Evolutionary conservation across 768 basidiomycete species (phyloP), one percentile per base, ranked within the genome.

Genomic region (Piloderma croceum): DNA sequence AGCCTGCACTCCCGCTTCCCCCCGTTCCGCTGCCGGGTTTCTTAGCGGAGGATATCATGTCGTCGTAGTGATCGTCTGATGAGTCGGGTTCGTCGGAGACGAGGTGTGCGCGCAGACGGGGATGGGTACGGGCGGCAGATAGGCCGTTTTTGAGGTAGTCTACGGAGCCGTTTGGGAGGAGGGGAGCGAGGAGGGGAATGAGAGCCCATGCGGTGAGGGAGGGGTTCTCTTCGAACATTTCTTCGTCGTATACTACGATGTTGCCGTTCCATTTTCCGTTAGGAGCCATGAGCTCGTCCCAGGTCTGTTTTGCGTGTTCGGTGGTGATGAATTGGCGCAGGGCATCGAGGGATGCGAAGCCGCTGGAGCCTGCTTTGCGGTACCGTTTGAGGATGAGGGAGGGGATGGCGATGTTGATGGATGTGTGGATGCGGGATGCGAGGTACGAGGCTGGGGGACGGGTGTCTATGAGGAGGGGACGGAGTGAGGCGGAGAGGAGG

Each of bases 371-470:
- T 2, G 82, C 77, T 56, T 85, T 87, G 45, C 79, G 71, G 47
- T 75, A 83, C 15, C 91, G 81, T 60, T 90, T 91, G 50, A 92
- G 77, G 53, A 96, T 90, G 53, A 96, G 77, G 19, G 88, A 85
- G 0, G 92, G 91, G 31, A 96, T 86, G 23, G 83, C 83, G 35
- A 96, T 72, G 61, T 92, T 92, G 44, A 90, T 74, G 58, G 82
- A 85, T 48, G 79, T 66, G 27, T 67, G 57, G 38, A 96, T 61
- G 58, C 81, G 87, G 41, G 70, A 73, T 3, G 77, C 64, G 24
- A 81, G 67, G 63, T 80, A 89, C 7, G 77, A 67, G 1, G 75
- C 68, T 15, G 80, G 69, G 3, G 85, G 79, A 4, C 91, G 79
- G 27, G 87, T 89, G 61, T 96, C 91, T 56, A 94, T 74, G 43